Base-by-base conservation (phyloP, 129 eudicot species). In the Saposhnikovia divaricata region DNA sequence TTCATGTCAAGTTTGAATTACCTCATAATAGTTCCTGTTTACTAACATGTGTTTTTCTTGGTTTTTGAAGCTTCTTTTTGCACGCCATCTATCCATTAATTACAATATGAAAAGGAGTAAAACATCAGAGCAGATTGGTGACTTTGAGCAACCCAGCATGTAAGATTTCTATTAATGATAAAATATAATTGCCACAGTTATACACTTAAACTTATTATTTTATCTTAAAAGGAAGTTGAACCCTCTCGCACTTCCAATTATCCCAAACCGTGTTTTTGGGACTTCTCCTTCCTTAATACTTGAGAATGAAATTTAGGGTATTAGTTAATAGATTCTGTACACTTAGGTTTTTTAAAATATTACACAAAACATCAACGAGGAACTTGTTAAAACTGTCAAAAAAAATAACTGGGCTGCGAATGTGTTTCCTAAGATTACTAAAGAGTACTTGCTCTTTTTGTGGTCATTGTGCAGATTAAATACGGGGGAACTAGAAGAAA, bases 41-140 rank as follows among this genome's bases (percentile, higher is more conserved):
- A 51, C 47, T 38, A 27, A 77, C 51, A 37, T 19, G 11, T 34
- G 34, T 21, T 61, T 9, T 9, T 61, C 9, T 14, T 28, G 34
- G 34, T 23, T 53, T 45, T 12, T 84, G 68, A 83, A 84, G 87
- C 84, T 84, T 28, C 84, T 43, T 40, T 84, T 84, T 84, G 81
- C 71, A 34, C 81, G 87, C n/a, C 87, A 84, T 70, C 75, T 80
- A 46, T 84, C 87, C 73, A 77, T 77, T 21, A 61, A 78, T 53
- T 84, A 84, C 87, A 76, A 80, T 39, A 16, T 80, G 38, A 43
- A 61, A 80, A 80, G 68, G 38, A 69, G 65, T 28, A 13, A 44
- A 51, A 42, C 84, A 55, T 51, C 37, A 16, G 73, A 23, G 69
- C 57, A 78, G 42, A 51, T 40, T 65, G 57, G 42, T 65, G 81